These are phyloP conservation scores for Sugiyamaella americana DNA, from an alignment of 805 yeast species.

Conservation along the genomic window DNA sequence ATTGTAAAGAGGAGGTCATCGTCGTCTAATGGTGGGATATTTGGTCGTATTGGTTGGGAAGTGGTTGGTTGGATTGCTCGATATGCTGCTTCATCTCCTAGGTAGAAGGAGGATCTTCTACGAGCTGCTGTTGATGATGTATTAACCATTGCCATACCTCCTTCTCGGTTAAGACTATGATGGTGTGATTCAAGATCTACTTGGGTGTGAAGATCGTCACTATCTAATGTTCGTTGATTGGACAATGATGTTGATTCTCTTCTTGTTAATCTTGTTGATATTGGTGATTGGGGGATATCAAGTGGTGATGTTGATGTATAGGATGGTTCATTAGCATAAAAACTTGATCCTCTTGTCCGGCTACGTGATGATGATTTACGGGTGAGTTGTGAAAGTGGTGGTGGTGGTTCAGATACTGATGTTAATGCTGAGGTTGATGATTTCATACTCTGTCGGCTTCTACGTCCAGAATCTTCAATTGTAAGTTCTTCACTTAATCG, in stretches of 20 bases:
- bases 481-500: slow-evolving; percentile 31
- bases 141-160: not conserved
- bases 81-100: slow-evolving; percentile 13
- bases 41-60: not conserved
- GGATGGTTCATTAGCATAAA: not conserved
- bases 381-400: not conserved
- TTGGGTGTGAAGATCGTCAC: slow-evolving; percentile 15
- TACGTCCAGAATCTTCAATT: slow-evolving; percentile 6
- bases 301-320: slow-evolving; percentile 14
- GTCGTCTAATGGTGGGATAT: slow-evolving; percentile 30
- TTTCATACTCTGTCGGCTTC: not conserved
- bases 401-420: not conserved
- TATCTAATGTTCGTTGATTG: slow-evolving; percentile 15
- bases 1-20: slow-evolving; percentile 35
- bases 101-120: slow-evolving; percentile 13
- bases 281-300: slow-evolving; percentile 16
- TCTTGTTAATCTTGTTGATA: slow-evolving; percentile 2
- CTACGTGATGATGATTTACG: not conserved
- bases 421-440: not conserved
- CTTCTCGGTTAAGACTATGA: slow-evolving; percentile 11
- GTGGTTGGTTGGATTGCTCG: too few relatives aligned
- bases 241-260: slow-evolving; percentile 16
- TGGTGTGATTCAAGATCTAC: slow-evolving; percentile 19
- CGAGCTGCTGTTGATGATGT: slow-evolving; percentile 1
- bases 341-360: not conserved